Conservation (phyloP, 371 early-diverging fungal species). For the Parasitella parasitica region DNA sequence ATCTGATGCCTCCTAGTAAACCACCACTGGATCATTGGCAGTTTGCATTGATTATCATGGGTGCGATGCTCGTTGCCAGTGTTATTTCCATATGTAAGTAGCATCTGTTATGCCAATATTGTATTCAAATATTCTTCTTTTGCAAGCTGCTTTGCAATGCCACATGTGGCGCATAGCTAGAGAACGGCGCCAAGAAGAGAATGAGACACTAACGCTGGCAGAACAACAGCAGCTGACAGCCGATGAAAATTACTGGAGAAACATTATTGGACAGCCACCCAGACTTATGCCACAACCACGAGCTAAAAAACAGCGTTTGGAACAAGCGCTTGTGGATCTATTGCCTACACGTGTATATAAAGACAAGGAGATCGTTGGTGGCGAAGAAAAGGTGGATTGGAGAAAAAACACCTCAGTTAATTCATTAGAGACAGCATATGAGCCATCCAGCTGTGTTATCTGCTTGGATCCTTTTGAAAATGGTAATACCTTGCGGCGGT, state of each 20-base stretch:
- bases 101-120: not conserved
- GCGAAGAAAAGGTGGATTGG: not conserved
- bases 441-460: constrained; percentile 60
- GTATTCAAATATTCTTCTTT: not conserved
- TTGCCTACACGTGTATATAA: constrained; percentile 19
- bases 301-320: not conserved
- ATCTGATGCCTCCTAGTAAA: constrained; percentile 21
- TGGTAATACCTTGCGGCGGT: constrained; percentile 58
- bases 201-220: constrained; percentile 3
- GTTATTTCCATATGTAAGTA: constrained; percentile 38
- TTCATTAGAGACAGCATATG: not conserved
- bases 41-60: constrained; percentile 48
- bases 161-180: constrained; percentile 19
- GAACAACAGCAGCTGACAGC: constrained; percentile 11
- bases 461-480: constrained; percentile 70
- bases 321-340: constrained; percentile 7
- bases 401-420: not conserved
- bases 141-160: constrained; percentile 19
- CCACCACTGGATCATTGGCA: constrained; percentile 49
- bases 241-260: constrained; percentile 13
- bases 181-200: not conserved
- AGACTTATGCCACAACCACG: not conserved
- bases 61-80: constrained; percentile 40
- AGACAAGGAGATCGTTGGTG: not conserved
- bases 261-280: constrained; percentile 5